Conservation (phyloP, 257 asterid species). For the Solanum rostratum region DNA sequence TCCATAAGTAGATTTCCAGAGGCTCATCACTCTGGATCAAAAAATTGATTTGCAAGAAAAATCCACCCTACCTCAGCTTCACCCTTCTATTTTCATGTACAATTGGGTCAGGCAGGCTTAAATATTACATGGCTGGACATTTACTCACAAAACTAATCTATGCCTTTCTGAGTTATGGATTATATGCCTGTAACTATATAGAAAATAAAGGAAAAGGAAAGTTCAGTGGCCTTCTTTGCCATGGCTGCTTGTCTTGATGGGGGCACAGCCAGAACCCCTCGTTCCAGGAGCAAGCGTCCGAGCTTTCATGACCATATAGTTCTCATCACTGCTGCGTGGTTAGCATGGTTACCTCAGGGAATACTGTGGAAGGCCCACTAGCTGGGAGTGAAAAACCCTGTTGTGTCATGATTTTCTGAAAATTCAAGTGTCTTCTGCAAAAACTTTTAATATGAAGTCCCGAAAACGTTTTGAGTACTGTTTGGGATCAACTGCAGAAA, state of each 20-base stretch:
- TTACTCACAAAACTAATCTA: slow-evolving; percentile 15
- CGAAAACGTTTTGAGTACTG: slow-evolving; percentile 77
- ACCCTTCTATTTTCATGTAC: slow-evolving; percentile 28
- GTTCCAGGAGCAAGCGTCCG: background rate
- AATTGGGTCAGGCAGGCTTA: slow-evolving; percentile 13
- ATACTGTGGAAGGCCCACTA: background rate
- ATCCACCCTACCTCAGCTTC: slow-evolving; percentile 16
- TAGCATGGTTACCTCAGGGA: background rate
- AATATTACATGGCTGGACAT: slow-evolving; percentile 6
- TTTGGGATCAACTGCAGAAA: slow-evolving; percentile 84
- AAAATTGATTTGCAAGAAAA: slow-evolving; percentile 1
- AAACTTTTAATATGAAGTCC: slow-evolving; percentile 60
- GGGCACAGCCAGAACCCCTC: background rate
- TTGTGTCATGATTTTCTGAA: background rate
- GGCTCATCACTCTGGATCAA: background rate
- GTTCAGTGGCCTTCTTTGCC: background rate
- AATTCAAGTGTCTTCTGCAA: slow-evolving; percentile 49
- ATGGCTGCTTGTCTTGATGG: background rate
- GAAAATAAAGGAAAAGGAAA: slow-evolving; percentile 1
- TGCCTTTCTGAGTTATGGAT: slow-evolving; percentile 13
- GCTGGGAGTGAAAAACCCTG: background rate
- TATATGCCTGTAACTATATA: slow-evolving; percentile 13
- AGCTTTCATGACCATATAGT: background rate
- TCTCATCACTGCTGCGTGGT: background rate
- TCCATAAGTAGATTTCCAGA: background rate